phyloP scores from a whole-genome alignment of 108 stramenopile genomes.

The Aurantiochytrium sp. region DNA sequence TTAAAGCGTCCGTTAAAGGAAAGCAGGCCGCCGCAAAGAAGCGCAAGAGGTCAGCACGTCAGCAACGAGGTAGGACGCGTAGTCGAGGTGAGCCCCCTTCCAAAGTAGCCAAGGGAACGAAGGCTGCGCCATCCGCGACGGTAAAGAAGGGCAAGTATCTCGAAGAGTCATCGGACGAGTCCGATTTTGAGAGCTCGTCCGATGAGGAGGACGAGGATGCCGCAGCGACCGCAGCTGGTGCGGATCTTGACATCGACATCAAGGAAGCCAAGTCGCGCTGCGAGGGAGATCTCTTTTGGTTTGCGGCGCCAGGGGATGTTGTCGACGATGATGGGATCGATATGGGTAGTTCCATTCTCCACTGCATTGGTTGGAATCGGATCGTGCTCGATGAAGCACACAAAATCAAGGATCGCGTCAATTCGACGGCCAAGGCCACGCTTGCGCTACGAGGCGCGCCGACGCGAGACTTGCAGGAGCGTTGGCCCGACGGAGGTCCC shows the following conservation, averaged over 20 bases:
- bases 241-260: background rate
- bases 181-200: background rate
- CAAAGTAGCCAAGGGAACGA: background rate
- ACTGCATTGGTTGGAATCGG: slow-evolving; percentile 13
- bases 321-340: slow-evolving; percentile 15
- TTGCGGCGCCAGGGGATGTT: background rate
- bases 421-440: slow-evolving; percentile 77
- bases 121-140: background rate
- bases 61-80: background rate
- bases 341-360: background rate
- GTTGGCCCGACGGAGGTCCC: background rate
- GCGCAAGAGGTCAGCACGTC: background rate
- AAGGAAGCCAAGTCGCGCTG: background rate
- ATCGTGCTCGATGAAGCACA: slow-evolving; percentile 24
- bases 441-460: slow-evolving; percentile 68
- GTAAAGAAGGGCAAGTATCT: background rate
- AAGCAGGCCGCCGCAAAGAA: background rate
- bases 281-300: background rate
- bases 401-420: background rate
- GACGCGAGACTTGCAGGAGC: slow-evolving; percentile 53
- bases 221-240: background rate
- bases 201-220: background rate
- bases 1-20: background rate
- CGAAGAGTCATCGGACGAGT: background rate
- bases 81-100: background rate